Evolutionary conservation across 1,284 basidiomycete genomes (phyloP).

Genomic region (Xerocomus amazonicus): DNA sequence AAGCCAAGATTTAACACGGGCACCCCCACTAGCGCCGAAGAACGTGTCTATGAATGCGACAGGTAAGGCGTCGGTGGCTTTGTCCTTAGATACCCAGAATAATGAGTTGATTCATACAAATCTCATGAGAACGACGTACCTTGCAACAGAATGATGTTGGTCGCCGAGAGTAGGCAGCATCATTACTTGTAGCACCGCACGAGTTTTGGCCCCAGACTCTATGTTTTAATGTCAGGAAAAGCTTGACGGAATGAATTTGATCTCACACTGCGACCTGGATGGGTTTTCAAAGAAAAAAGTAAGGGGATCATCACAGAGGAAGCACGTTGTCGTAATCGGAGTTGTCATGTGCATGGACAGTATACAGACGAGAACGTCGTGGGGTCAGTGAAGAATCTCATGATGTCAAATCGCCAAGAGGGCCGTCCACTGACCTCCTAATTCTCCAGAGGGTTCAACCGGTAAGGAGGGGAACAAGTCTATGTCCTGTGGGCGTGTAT

Average conservation of each 20-base stretch:
- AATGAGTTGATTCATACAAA: conserved; percentile 39
- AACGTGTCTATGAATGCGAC: conserved; percentile 60
- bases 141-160: conserved; percentile 30
- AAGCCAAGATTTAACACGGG: conserved; percentile 59
- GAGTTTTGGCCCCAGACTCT: conserved; percentile 33
- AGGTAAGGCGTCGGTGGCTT: conserved; percentile 42
- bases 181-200: conserved; percentile 20
- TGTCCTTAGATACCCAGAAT: conserved; percentile 34
- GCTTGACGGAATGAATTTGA: conserved; percentile 5
- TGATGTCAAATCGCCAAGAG: conserved; percentile 9
- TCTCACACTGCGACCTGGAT: conserved; percentile 51
- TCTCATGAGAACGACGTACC: conserved; percentile 7
- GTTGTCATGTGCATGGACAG: conserved; percentile 45
- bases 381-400: conserved; percentile 10
- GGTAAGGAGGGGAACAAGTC: not conserved
- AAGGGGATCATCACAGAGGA: conserved; percentile 4
- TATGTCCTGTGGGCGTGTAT: conserved; percentile 6
- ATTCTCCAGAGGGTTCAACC: conserved; percentile 2
- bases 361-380: conserved; percentile 8
- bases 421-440: not conserved
- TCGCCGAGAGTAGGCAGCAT: conserved; percentile 22
- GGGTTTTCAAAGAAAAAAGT: not conserved
- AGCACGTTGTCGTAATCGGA: conserved; percentile 60
- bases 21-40: conserved; percentile 49
- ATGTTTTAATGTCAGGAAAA: conserved; percentile 5